Base-by-base conservation (phyloP, 2,329 filamentous ascomycete genomes). In the Tolypocladium ophioglossoides region DNA sequence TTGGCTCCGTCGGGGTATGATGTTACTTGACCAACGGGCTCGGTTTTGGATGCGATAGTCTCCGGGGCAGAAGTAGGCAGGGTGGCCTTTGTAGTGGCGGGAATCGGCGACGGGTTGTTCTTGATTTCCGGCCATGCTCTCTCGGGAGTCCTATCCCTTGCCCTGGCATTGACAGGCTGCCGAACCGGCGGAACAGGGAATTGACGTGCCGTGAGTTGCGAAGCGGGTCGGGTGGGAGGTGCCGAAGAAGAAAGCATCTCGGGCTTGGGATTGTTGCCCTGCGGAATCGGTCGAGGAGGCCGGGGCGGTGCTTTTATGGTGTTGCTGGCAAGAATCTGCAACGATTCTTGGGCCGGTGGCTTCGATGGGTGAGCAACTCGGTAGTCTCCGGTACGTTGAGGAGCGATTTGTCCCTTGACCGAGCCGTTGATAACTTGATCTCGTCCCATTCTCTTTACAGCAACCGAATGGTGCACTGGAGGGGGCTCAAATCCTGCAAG, bases 1-100 rank as follows among this genome's bases (percentile, higher is more conserved):
- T 86, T 85, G 1, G 90, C 89, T 1, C 87, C 77, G 69, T 99
- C 91, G 0, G 94, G 94, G 66, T 89, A 96, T 51, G 88, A 81
- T 10, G 78, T 80, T 22, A 74, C 73, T 51, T 74, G 69, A 12
- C 82, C 75, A 16, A 76, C 68, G 1, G 78, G 66, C 41, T 82
- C 78, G 6, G 66, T 53, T 30, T 67, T 62, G 20, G 69, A 50
- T 27, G 63, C 50, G 46, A 61, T 32, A 37, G 57, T 58, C 37
- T 63, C 60, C 16, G 59, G 54, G 8, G 54, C 57, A 10, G 57
- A 37, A 1, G 24, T 47, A n/a, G 49, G 39, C 20, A 41, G 1
- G 37, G 52, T 20, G 8, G 22, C 11, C 32, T 51, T 54, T 6
- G 41, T 12, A 10, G 52, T 9, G 34, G 50, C 27, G 24, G 49